phyloP scores from a whole-genome alignment of 1,139 yeast genomes.

The Suhomyces choctaworum region DNA sequence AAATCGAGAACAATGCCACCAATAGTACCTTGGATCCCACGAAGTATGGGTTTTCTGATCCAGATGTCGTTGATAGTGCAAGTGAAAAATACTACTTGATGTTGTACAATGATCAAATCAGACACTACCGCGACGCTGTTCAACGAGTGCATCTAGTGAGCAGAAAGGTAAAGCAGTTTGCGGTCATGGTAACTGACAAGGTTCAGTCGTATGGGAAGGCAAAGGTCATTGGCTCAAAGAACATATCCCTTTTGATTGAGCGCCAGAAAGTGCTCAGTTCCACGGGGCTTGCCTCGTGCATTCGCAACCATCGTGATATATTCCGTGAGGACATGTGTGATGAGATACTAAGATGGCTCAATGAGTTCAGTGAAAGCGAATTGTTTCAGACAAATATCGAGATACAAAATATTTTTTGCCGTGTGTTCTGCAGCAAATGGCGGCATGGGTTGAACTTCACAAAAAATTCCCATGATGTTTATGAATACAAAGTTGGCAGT shows the following conservation, averaged over 20 bases:
- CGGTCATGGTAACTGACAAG: constrained; percentile 67
- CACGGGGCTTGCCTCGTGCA: constrained; percentile 67
- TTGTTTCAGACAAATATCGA: constrained; percentile 51
- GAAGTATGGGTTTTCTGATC: constrained; percentile 29
- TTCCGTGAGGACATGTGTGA: constrained; percentile 83
- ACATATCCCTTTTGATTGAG: constrained; percentile 50
- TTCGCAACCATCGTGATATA: constrained; percentile 65
- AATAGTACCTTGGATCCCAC: constrained; percentile 33
- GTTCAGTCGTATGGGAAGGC: constrained; percentile 72
- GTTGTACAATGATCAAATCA: constrained; percentile 76
- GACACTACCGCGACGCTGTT: constrained; percentile 73
- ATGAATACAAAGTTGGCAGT: constrained; percentile 33
- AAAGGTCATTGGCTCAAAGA: constrained; percentile 57
- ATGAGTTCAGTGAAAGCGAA: constrained; percentile 57
- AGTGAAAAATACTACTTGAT: constrained; percentile 57
- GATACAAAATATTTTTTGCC: constrained; percentile 55
- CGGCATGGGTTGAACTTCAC: constrained; percentile 38
- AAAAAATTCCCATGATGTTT: constrained; percentile 12
- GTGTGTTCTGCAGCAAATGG: constrained; percentile 58
- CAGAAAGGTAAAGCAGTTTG: constrained; percentile 64
- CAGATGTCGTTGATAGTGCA: constrained; percentile 36
- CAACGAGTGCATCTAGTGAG: constrained; percentile 66
- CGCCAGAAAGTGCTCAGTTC: constrained; percentile 54
- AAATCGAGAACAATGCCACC: constrained; percentile 28
- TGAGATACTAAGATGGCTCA: constrained; percentile 66